A percentile compares a stretch with the other conserved stretches of the same genome.
These are phyloP conservation scores for Naegleria gruberi DNA, from an alignment of 208 protist genomes.

Conservation along the genomic window DNA sequence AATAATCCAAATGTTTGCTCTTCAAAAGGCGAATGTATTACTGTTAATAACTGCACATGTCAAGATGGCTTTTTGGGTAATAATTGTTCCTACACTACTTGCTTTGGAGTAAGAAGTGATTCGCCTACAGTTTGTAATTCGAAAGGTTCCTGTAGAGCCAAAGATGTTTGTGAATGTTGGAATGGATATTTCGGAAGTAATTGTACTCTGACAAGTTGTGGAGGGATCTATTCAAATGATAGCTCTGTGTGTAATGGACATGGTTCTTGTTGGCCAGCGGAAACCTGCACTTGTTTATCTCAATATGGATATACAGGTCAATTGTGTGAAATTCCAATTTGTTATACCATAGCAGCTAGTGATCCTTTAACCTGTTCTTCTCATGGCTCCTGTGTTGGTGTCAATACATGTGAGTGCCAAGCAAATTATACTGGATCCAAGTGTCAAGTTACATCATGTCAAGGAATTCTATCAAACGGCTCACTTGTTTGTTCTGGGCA, in stretches of 20 bases:
- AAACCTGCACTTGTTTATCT: neutral
- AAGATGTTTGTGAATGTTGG: neutral
- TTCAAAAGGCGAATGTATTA: neutral
- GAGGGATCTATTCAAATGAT: neutral
- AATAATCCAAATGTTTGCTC: neutral
- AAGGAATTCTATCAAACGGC: too few species aligned
- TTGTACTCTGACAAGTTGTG: neutral
- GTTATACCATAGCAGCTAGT: too few species aligned
- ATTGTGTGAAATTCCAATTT: too few species aligned
- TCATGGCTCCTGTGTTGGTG: too few species aligned
- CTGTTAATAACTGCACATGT: neutral
- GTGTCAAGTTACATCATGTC: too few species aligned
- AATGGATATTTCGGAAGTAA: neutral
- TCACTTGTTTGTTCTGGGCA: neutral
- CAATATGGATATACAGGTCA: too few species aligned
- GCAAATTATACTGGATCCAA: too few species aligned
- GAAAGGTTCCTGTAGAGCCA: neutral
- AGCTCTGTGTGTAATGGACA: neutral
- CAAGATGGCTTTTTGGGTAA: neutral
- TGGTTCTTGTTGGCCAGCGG: neutral
- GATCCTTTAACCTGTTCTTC: too few species aligned
- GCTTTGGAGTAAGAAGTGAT: too few species aligned
- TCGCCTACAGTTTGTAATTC: neutral
- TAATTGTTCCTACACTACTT: too few species aligned
- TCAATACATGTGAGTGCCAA: too few species aligned